phyloP scores from a whole-genome alignment of 2,329 filamentous ascomycete species.

The Fusarium nematophilum region DNA sequence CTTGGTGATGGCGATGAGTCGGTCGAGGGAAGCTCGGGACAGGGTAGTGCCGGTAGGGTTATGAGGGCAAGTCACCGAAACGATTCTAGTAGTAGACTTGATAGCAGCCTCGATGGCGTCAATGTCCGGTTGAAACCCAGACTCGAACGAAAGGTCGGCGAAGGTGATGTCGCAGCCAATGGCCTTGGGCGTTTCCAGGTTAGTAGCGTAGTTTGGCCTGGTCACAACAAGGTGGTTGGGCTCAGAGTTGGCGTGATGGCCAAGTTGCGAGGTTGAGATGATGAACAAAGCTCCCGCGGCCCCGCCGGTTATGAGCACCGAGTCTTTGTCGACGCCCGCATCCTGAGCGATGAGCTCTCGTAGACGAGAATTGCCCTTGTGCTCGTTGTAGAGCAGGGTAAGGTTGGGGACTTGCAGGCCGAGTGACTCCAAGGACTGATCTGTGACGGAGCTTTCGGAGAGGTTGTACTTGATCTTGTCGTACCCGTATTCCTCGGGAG shows the following conservation, averaged over 20 bases:
- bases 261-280: slow-evolving; percentile 31
- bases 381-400: slow-evolving; percentile 38
- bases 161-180: slow-evolving; percentile 40
- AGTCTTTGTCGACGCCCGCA: slow-evolving; percentile 16
- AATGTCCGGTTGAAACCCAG: slow-evolving; percentile 27
- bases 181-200: slow-evolving; percentile 35
- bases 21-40: slow-evolving; percentile 5
- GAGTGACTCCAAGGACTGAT: slow-evolving; percentile 33
- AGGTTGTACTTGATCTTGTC: slow-evolving; percentile 39
- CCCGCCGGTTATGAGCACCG: slow-evolving; percentile 38
- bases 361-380: slow-evolving; percentile 29
- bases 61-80: slow-evolving; percentile 38
- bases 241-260: too few species aligned
- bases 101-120: slow-evolving; percentile 25
- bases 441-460: slow-evolving; percentile 39
- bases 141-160: slow-evolving; percentile 34
- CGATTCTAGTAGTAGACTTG: slow-evolving; percentile 29
- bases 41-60: slow-evolving; percentile 37
- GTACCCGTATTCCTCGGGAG: slow-evolving; percentile 39
- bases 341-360: slow-evolving; percentile 26
- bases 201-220: slow-evolving; percentile 42
- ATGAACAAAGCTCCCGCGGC: slow-evolving; percentile 39
- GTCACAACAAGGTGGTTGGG: slow-evolving; percentile 38
- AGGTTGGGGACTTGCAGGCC: slow-evolving; percentile 28
- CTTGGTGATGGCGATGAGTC: slow-evolving; percentile 26